These are phyloP conservation scores for Phytophthora pini DNA, from an alignment of 352 stramenopile species.

Conservation along the genomic window DNA sequence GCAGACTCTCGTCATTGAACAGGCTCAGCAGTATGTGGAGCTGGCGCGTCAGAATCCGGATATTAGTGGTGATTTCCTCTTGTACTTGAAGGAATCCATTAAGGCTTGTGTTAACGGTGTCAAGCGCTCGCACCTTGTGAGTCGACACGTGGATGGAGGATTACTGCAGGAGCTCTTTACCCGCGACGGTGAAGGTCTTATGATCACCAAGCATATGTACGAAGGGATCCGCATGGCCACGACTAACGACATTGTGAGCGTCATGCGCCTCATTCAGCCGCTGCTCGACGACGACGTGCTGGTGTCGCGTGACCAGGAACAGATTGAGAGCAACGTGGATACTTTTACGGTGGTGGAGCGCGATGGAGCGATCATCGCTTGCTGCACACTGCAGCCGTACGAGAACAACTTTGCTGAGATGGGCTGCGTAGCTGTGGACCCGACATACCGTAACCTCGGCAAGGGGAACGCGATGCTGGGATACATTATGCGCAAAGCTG, in stretches of 20 bases:
- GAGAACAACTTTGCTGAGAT: conserved; percentile 92
- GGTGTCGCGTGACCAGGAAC: conserved; percentile 87
- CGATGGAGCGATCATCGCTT: conserved; percentile 90
- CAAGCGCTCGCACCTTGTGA: conserved; percentile 87
- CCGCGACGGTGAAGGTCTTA: conserved; percentile 95
- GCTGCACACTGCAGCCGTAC: conserved; percentile 89
- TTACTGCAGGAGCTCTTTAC: conserved; percentile 98
- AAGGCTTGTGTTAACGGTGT: conserved; percentile 86
- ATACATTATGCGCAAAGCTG: conserved; percentile 90
- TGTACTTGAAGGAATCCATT: conserved; percentile 89
- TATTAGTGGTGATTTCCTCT: conserved; percentile 72
- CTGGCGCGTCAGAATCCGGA: conserved; percentile 66
- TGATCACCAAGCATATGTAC: conserved; percentile 98
- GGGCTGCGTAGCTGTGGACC: conserved; percentile 90
- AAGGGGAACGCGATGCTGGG: conserved; percentile 92
- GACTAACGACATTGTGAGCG: conserved; percentile 91
- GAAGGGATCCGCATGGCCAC: conserved; percentile 94
- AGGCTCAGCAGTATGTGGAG: conserved; percentile 85
- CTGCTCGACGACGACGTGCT: conserved; percentile 89
- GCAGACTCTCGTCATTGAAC: conserved; percentile 80
- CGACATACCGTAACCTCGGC: conserved; percentile 82
- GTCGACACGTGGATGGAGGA: conserved; percentile 85
- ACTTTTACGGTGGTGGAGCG: conserved; percentile 90
- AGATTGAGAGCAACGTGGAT: conserved; percentile 90
- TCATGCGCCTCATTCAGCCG: conserved; percentile 90